Conservation (phyloP, 352 stramenopile genomes). For the Globisporangium sylvaticum region DNA sequence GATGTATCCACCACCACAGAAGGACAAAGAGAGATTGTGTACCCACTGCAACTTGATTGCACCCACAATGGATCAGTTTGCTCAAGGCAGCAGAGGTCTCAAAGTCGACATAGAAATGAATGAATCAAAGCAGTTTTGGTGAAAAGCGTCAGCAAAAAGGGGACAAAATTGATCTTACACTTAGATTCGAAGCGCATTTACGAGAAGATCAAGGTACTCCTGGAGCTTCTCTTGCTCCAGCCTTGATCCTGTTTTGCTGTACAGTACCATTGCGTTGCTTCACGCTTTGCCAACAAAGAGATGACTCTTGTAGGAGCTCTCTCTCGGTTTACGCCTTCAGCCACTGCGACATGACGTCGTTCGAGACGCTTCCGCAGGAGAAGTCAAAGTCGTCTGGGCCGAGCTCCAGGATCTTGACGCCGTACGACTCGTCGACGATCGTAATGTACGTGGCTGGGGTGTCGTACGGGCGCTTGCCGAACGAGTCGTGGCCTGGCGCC, state of each 20-base stretch:
- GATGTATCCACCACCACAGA: background rate
- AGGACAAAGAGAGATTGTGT: background rate
- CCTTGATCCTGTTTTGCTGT: background rate
- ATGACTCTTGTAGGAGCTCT: background rate
- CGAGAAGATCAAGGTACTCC: too few relatives aligned
- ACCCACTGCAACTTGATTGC: background rate
- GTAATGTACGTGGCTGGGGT: constrained; percentile 58
- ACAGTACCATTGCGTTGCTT: background rate
- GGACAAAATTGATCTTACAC: too few relatives aligned
- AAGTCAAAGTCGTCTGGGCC: constrained; percentile 67
- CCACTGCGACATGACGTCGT: constrained; percentile 58
- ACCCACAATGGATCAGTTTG: too few relatives aligned
- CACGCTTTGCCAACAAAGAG: background rate
- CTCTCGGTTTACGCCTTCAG: constrained; percentile 29
- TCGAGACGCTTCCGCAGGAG: constrained; percentile 32
- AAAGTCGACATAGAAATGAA: too few relatives aligned
- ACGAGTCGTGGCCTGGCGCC: constrained; percentile 62
- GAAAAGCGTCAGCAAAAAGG: too few relatives aligned
- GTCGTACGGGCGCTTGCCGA: constrained; percentile 41
- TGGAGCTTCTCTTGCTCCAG: too few relatives aligned
- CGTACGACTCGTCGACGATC: constrained; percentile 63
- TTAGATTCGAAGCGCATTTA: too few relatives aligned
- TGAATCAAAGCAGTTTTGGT: too few relatives aligned
- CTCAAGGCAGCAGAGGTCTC: too few relatives aligned
- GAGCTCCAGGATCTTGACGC: constrained; percentile 66